Percentiles rank a stretch among this genome's conserved stretches.
These are phyloP conservation scores for Phytophthora fragariaefolia DNA, from an alignment of 352 stramenopile genomes.

Conservation along the genomic window DNA sequence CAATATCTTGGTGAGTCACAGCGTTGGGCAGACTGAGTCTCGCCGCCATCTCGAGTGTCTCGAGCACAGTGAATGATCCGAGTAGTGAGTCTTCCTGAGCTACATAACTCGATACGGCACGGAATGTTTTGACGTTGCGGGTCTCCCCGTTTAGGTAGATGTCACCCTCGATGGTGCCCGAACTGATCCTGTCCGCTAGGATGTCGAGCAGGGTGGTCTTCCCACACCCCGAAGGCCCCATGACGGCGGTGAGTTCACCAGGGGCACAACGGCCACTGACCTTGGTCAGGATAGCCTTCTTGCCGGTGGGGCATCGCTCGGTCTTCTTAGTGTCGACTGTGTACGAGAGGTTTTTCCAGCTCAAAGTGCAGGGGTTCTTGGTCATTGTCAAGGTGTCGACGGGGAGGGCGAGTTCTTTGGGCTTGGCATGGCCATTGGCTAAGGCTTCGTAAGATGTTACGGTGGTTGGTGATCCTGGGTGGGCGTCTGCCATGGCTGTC, in stretches of 20 bases:
- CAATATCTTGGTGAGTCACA: conserved; percentile 41
- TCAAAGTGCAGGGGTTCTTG: conserved; percentile 29
- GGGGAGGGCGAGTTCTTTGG: conserved; percentile 8
- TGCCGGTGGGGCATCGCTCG: conserved; percentile 18
- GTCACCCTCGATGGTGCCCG: conserved; percentile 41
- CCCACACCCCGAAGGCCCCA: conserved; percentile 65
- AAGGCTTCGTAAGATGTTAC: conserved; percentile 23
- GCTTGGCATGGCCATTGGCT: background rate
- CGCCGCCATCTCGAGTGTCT: conserved; percentile 71
- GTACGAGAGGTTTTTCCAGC: conserved; percentile 32
- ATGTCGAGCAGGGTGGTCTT: conserved; percentile 78
- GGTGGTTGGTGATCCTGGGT: conserved; percentile 17
- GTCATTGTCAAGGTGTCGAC: background rate
- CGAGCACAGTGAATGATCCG: conserved; percentile 69
- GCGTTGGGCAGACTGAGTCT: conserved; percentile 53
- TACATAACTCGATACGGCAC: conserved; percentile 63
- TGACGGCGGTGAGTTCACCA: conserved; percentile 68
- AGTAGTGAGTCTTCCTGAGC: conserved; percentile 62
- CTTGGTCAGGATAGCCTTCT: conserved; percentile 59
- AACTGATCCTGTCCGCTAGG: conserved; percentile 50
- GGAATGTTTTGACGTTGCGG: conserved; percentile 48
- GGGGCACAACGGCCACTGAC: conserved; percentile 59
- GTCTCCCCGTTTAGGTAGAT: conserved; percentile 54
- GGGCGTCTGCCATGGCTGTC: conserved; percentile 13
- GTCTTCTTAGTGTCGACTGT: conserved; percentile 30